Evolutionary conservation across 805 yeast genomes (phyloP), one percentile per base, ranked within the genome.

Genomic region (Pichia gijzeniarum): DNA sequence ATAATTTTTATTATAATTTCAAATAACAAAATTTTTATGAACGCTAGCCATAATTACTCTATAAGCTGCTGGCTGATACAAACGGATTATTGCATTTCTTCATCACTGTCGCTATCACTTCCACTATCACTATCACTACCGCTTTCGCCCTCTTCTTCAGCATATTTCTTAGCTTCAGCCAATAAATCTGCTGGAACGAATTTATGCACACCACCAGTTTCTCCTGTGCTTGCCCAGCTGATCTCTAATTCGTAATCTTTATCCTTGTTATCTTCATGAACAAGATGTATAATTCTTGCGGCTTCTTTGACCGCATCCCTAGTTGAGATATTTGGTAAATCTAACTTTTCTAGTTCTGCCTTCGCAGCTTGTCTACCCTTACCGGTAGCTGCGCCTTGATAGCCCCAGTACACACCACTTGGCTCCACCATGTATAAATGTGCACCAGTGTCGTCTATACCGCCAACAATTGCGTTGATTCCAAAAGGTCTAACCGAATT

Each of bases 401-500:
- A 93, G 42, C 99, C 99, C 98, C 99, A 95, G 61, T 82, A 88
- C 1, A 88, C 73, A 51, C 99, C 99, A 63, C 95, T 85, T 56
- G 99, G 99, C 64, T 93, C 99, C 48, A 93, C 74, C 97, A 91
- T 93, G 69, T 84, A 91, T 57, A 93, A 75, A 64, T 91, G 97
- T 20, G 66, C 53, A 12, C 97, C 98, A 49, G 85, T 78, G 36
- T 79, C 82, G 62, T 91, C 98, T 40, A 86, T 79, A 53, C 99
- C 99, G 43, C 97, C 99, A 39, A 93, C 76, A 51, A 93, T 90
- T 10, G 96, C 80, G 45, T 88, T 80, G 49, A 95, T 79, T 45
- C 99, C 99, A 65, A 93, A 93, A 19, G 99, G 99, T 68, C 99
- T 84, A 10, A 93, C 99, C 30, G 97, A 90, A 64, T 86, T 88